Base-by-base conservation (phyloP, 176 grass and related monocot genomes). In the Phoenix roebelenii region DNA sequence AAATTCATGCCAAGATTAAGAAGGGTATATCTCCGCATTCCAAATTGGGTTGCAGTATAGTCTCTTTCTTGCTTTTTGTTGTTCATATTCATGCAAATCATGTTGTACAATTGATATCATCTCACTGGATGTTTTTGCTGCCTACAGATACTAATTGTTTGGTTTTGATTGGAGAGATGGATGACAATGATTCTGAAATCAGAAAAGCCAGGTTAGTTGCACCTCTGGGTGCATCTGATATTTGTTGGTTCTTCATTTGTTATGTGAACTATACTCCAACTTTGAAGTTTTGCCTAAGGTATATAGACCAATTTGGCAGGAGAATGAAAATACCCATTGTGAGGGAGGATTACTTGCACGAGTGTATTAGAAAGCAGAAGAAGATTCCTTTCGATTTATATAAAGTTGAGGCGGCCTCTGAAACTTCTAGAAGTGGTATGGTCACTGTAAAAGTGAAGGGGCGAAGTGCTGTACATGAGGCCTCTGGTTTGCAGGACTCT, bases 371-470 rank as follows among this genome's bases (percentile, higher is more conserved):
- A 7, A 84, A 87, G 67, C 83, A 83, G 23, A 89, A 74, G 57
- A 73, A 74, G 52, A 80, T 95, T 79, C 83, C 86, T 18, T 84
- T 90, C 76, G 83, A 84, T 73, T 72, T 75, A 56, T 95, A 87
- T 65, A 95, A 84, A 84, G 54, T 87, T 65, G 91, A 87, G 54
- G 23, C 54, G 30, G 61, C 50, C n/a, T 60, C 72, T 48, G 80
- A 90, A 73, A 77, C 79, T 58, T 84, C 86, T 44, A 89, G 57
- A 83, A 76, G 79, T 51, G 63, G 73, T 62, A 87, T 72, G 30
- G 78, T 96, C 39, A 96, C 86, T 60, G 86, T 96, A 69, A 96
- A 87, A 90, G 91, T 96, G 50, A 96, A 96, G 67, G 91, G 91
- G 50, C 71, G 75, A 58, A 96, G 91, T 76, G 91, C 91, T 60